Evolutionary conservation across 768 basidiomycete genomes (phyloP), one percentile per base, ranked within the genome.

Genomic region (Tylopilus plumbeoviolaceoides): DNA sequence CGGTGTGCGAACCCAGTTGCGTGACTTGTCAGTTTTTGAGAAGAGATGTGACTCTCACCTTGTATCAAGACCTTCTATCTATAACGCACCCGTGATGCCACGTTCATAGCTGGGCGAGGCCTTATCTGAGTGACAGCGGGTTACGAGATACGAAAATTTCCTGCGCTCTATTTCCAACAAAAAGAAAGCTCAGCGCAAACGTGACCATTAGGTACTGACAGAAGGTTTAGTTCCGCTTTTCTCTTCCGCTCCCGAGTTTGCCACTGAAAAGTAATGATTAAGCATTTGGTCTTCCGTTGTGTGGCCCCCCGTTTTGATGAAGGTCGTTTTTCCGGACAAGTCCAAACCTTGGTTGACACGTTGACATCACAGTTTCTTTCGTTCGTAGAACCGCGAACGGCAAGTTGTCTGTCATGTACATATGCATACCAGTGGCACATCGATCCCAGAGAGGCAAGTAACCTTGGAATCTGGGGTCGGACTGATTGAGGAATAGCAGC

Each of bases 331-430:
- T 56, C 44, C 12, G 33, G 14, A 33, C 23, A 20, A 45, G 38
- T 39, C 20, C 14, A 41, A 63, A 65, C 64, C 56, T 68, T 68
- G 63, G 46, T 58, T 65, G 64, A 65, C 66, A 43, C 7, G 38
- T 54, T 42, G 30, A 30, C 8, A 30, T 30, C 30, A 45, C 47
- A 42, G 44, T 35, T 61, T 40, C 20, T 44, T 31, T 41, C 36
- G 36, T 17, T 3, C 18, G 12, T n/a, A 30, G 51, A 42, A 21
- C 45, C 56, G 40, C 39, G 42, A 57, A 38, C 30, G 18, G 10
- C 8, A 20, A 17, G 38, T 40, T 36, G 27, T 58, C 31, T 31
- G 45, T 59, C 15, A 17, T 38, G 7, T 38, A 18, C 38, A 9
- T 38, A 4, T 38, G 14, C 33, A 30, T 15, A 33, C 5, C 4